Base-by-base conservation (phyloP, 805 yeast species). In the Candida nemodendra region DNA sequence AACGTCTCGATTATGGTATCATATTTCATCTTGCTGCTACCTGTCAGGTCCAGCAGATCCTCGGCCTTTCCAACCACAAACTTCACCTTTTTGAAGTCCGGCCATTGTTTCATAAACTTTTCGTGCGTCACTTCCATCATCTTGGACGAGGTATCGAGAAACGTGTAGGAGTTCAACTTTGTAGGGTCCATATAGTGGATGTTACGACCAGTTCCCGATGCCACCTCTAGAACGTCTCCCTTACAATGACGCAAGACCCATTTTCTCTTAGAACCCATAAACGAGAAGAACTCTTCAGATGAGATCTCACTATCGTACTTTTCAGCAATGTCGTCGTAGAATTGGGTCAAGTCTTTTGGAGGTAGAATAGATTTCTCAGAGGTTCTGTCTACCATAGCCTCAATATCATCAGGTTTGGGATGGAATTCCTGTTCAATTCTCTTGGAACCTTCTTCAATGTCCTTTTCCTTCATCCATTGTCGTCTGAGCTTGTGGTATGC, bases 181-280 rank as follows among this genome's bases (percentile, higher is more conserved):
- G 74, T 69, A 15, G 80, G 74, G 36, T 81, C 73, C 50, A 88
- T 63, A 57, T 82, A 90, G 32, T 82, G 80, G 39, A 91, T 74
- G 57, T 93, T 93, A 61, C 98, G 74, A 5, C 99, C 98, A 0
- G 99, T 93, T 41, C 99, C 99, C 56, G 95, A 86, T 0, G 97
- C 83, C 9, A 91, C 93, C 61, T 93, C 99, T 39, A 93, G 66
- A 2, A 89, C 96, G 57, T 93, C 96, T 16, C 99, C 99, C 41
- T 69, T 66, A 34, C 82, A 74, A 44, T 84, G 84, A 25, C 69
- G 74, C 89, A 85, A 84, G 31, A 84, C 60, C 85, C 93, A 82
- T 51, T 79, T 79, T 53, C 96, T 72, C 74, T 69, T 80, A 65
- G 68, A 65, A 39, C 81, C 78, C 72, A 79, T 68, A 25, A 76